A percentile compares a stretch with the other conserved stretches of the same genome.
Conservation (phyloP, 768 basidiomycete species). For the Favolaschia claudopus region DNA sequence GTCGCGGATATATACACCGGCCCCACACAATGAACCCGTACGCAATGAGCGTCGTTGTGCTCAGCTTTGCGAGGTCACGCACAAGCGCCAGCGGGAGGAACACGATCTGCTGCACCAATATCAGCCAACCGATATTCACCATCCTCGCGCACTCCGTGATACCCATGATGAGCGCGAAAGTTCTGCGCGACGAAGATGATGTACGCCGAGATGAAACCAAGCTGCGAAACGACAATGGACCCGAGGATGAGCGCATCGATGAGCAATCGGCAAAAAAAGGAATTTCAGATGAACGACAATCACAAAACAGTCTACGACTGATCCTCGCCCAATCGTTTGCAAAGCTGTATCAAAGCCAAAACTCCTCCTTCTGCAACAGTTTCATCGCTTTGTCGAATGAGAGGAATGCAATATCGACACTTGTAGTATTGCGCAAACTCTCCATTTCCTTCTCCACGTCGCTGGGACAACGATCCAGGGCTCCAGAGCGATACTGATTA, state of each 20-base stretch:
- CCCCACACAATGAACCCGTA: constrained; percentile 96
- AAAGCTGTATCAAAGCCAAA: no score
- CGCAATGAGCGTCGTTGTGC: constrained; percentile 89
- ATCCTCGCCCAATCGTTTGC: no score
- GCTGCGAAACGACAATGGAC: constrained; percentile 88
- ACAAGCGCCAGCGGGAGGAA: constrained; percentile 92
- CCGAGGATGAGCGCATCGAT: constrained; percentile 92
- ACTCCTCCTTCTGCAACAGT: no score
- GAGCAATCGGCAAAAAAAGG: no score
- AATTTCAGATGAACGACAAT: no score
- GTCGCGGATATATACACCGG: constrained; percentile 87
- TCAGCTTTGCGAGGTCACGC: constrained; percentile 94
- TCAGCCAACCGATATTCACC: constrained; percentile 80
- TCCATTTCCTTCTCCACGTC: no score
- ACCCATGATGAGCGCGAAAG: constrained; percentile 83
- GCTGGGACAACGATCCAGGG: no score
- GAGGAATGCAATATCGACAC: no score
- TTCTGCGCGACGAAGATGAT: constrained; percentile 97
- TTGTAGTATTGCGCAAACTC: no score
- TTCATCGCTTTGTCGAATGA: no score
- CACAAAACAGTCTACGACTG: no score
- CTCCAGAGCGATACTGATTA: no score
- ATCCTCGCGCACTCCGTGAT: constrained; percentile 78
- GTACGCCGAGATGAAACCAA: constrained; percentile 91
- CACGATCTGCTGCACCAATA: constrained; percentile 81